A percentile compares a stretch with the other conserved stretches of the same genome.
Conservation (phyloP, 2,329 filamentous ascomycete genomes). For the Aspergillus fumigatiaffinis region DNA sequence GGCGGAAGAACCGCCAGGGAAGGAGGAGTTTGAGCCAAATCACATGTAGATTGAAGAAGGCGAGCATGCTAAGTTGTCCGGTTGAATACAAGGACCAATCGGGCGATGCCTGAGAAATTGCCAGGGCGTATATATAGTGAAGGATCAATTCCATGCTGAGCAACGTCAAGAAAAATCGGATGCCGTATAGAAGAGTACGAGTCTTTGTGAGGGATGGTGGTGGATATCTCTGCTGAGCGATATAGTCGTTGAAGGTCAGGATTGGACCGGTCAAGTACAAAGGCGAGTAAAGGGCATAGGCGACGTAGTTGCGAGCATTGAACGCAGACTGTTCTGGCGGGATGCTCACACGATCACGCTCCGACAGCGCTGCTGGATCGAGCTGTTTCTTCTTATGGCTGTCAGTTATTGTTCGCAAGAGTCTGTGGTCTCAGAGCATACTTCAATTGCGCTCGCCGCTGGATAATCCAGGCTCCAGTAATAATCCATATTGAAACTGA, state of each 20-base stretch:
- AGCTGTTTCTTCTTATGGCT: conserved; percentile 93
- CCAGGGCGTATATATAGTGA: conserved; percentile 90
- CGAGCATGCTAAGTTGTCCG: conserved; percentile 81
- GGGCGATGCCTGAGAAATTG: conserved; percentile 77
- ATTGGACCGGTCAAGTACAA: conserved; percentile 92
- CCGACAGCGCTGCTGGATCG: conserved; percentile 79
- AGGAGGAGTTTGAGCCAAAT: conserved; percentile 97
- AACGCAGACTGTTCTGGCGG: conserved; percentile 69
- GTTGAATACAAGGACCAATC: conserved; percentile 81
- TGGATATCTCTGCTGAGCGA: conserved; percentile 75
- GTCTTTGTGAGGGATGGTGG: conserved; percentile 64
- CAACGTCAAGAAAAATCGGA: conserved; percentile 76
- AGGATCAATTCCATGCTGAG: conserved; percentile 87
- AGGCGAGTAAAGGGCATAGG: conserved; percentile 86
- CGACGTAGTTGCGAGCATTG: conserved; percentile 79
- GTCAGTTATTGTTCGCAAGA: conserved; percentile 21
- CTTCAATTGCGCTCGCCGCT: conserved; percentile 70
- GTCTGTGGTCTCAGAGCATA: conserved; percentile 39
- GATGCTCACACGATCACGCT: conserved; percentile 77
- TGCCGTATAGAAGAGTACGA: conserved; percentile 74
- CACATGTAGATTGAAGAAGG: conserved; percentile 92
- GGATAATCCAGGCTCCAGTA: conserved; percentile 78
- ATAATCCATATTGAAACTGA: conserved; percentile 96
- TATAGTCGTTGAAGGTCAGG: conserved; percentile 96
- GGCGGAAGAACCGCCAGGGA: conserved; percentile 95